A percentile compares a stretch with the other conserved stretches of the same genome.
phyloP scores from a whole-genome alignment of 805 yeast species.

The Candida stauntonica region DNA sequence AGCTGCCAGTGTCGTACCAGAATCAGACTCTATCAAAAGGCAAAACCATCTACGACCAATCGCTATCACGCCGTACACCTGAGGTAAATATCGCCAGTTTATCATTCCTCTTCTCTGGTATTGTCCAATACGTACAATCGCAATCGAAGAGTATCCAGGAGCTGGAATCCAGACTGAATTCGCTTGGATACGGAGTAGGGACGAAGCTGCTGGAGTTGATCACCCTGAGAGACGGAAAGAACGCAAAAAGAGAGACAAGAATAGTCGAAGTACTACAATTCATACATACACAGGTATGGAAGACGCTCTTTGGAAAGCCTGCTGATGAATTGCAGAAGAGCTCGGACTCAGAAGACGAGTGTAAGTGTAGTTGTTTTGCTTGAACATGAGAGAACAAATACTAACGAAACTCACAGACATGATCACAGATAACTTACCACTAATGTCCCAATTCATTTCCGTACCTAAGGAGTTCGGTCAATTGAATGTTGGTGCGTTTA shows the following conservation, averaged over 20 bases:
- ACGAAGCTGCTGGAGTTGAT: conserved; percentile 64
- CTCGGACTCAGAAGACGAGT: conserved; percentile 60
- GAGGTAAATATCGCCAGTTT: conserved; percentile 67
- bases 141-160: conserved; percentile 67
- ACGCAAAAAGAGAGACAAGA: conserved; percentile 61
- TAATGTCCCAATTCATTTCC: conserved; percentile 65
- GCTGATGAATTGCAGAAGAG: conserved; percentile 76
- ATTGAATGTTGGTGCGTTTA: conserved; percentile 75
- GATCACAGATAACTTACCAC: conserved; percentile 69
- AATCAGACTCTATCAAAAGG: conserved; percentile 12
- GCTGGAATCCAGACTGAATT: conserved; percentile 56
- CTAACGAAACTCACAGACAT: conserved; percentile 9
- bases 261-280: conserved; percentile 68
- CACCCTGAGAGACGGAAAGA: conserved; percentile 61
- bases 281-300: conserved; percentile 72
- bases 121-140: conserved; percentile 59
- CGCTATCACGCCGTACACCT: conserved; percentile 56
- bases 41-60: conserved; percentile 57
- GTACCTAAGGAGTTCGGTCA: conserved; percentile 77
- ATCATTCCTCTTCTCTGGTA: conserved; percentile 65
- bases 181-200: conserved; percentile 76
- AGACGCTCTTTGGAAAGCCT: conserved; percentile 60
- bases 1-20: conserved; percentile 25
- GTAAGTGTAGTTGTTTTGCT: conserved; percentile 11
- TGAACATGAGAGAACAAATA: background rate